Evolutionary conservation across 805 yeast species (phyloP), one percentile per base, ranked within the genome.

Genomic region (Candida insectorum): DNA sequence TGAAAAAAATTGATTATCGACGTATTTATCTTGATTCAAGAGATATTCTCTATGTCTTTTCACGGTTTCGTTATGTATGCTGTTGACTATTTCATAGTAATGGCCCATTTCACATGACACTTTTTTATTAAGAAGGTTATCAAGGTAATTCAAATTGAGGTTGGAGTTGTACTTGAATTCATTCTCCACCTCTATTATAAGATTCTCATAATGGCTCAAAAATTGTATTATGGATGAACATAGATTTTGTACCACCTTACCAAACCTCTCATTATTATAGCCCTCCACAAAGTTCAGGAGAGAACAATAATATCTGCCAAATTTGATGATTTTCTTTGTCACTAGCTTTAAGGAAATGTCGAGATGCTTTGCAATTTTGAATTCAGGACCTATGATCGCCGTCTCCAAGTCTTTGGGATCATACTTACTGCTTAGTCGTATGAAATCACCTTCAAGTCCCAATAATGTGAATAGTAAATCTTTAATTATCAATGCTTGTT

Each of bases 361-460:
- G 47, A 93, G 62, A 37, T 75, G 77, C 44, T 77, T 81, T 26
- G 84, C 80, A 16, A 87, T 73, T 41, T 77, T 71, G 56, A 73
- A 88, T 39, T 82, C 91, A 1, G 95, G 94, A 0, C 94, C 95
- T 10, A 53, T 54, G 3, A 81, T 57, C 27, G 72, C 54, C 21
- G 70, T 64, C 10, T 58, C 62, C 7, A 48, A 32, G 21, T 58
- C 51, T 0, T 40, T 37, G 0, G 79, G 78, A 46, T 77, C 75
- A 49, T 75, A 85, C 14, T 69, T 64, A 26, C 77, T 82, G 20
- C 80, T 71, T 51, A 73, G 86, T 27, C 88, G 64, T 22, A 91
- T 75, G 49, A 83, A 86, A 14, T 69, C 66, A 0, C 97, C 97
- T 54, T 88, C 95, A 17, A 71, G 57, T 0, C 94, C 94, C 20